Percentiles rank a stretch among this genome's conserved stretches.
Conservation (phyloP, 2,329 filamentous ascomycete genomes). For the Verticillium dahliae region DNA sequence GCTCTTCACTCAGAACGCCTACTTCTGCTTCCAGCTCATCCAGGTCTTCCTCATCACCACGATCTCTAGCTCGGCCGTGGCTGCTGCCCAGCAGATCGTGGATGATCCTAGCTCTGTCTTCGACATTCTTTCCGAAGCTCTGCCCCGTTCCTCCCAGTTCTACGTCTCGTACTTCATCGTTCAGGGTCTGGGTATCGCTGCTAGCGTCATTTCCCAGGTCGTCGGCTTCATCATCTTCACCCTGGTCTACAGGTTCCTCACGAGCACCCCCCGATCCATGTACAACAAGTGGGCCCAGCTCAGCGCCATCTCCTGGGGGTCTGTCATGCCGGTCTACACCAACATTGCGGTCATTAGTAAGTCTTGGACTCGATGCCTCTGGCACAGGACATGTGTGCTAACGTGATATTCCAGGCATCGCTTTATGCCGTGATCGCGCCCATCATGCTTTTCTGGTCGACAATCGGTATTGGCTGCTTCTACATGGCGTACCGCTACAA, state of each 20-base stretch:
- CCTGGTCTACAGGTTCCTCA: conserved; percentile 61
- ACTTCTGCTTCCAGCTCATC: conserved; percentile 84
- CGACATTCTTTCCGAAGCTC: conserved; percentile 59
- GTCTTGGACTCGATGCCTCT: conserved; percentile 9
- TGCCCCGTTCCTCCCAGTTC: conserved; percentile 86
- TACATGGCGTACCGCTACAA: conserved; percentile 86
- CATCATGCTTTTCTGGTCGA: conserved; percentile 73
- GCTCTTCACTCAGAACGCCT: conserved; percentile 82
- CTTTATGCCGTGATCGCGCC: conserved; percentile 79
- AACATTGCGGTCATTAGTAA: conserved; percentile 65
- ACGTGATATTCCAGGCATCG: conserved; percentile 42
- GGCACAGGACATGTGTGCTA: conserved; percentile 7
- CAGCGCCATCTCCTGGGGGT: conserved; percentile 68
- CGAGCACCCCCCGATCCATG: conserved; percentile 72
- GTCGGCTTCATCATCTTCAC: conserved; percentile 61
- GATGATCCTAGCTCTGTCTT: conserved; percentile 56
- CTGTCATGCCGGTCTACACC: conserved; percentile 67
- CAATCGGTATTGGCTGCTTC: conserved; percentile 69
- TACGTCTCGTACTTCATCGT: conserved; percentile 78
- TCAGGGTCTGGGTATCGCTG: conserved; percentile 74
- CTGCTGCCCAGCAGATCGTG: conserved; percentile 57
- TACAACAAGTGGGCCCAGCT: conserved; percentile 67
- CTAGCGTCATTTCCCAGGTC: conserved; percentile 64
- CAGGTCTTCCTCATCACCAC: conserved; percentile 90
- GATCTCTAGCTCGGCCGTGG: conserved; percentile 70